phyloP scores from a whole-genome alignment of 2,329 filamentous ascomycete species.

The Penicillium polonicum region DNA sequence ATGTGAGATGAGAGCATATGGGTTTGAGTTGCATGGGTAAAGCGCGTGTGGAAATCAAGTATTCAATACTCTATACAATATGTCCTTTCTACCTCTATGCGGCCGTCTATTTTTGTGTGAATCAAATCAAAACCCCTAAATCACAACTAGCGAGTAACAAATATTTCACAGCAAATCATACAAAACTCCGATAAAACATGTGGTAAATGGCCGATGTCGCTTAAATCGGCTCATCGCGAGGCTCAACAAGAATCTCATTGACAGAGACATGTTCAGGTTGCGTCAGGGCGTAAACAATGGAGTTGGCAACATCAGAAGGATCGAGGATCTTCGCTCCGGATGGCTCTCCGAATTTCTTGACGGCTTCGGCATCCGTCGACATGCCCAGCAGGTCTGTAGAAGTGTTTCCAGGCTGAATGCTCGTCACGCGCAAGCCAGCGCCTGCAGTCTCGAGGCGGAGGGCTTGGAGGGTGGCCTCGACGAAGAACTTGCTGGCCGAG shows the following conservation, averaged over 20 bases:
- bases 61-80: slow-evolving; percentile 7
- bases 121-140: neutral
- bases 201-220: neutral
- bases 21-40: slow-evolving; percentile 5
- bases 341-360: slow-evolving; percentile 76
- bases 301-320: slow-evolving; percentile 67
- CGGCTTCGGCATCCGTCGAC: slow-evolving; percentile 71
- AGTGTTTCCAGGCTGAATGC: slow-evolving; percentile 75
- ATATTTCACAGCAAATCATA: neutral
- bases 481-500: slow-evolving; percentile 81
- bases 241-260: slow-evolving; percentile 78
- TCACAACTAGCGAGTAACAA: neutral
- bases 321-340: slow-evolving; percentile 73
- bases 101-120: slow-evolving; percentile 3
- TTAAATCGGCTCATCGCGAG: slow-evolving; percentile 71
- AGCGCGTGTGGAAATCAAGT: slow-evolving; percentile 4
- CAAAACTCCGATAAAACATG: neutral
- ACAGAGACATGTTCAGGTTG: slow-evolving; percentile 75
- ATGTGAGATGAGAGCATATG: neutral
- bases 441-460: slow-evolving; percentile 74
- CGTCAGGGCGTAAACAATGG: slow-evolving; percentile 71
- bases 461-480: slow-evolving; percentile 75
- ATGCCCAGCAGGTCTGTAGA: slow-evolving; percentile 70
- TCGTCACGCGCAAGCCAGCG: slow-evolving; percentile 69
- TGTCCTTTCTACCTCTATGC: slow-evolving; percentile 9